Evolutionary conservation across 306 rosid species (phyloP), one percentile per base, ranked within the genome.

Genomic region (Hylodesmum podocarpum): DNA sequence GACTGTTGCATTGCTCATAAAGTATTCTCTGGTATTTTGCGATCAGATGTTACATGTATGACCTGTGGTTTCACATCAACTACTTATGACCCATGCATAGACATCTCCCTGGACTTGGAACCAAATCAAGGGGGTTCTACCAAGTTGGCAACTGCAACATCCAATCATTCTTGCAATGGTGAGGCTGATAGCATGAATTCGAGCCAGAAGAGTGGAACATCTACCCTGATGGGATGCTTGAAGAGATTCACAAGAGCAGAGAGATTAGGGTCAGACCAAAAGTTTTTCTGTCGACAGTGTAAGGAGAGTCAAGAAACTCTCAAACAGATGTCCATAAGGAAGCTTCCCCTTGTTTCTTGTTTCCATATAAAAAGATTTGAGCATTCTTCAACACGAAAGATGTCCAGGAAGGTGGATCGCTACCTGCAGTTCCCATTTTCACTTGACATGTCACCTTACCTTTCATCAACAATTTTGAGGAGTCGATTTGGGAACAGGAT

Each of bases 41-140:
- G 97, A 41, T 89, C 98, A 22, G 97, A 94, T 88, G 98, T 89
- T 58, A 94, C 88, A 88, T 94, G 98, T 61, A 91, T 89, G 97
- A 94, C 94, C 14, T 94, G 97, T 59, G 98, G 98, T 82, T 94
- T 89, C 82, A 94, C 98, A 53, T 94, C 97, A 9, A 94, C 98
- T 46, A 94, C 98, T n/a, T 89, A 87, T 83, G 98, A 93, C 55
- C 98, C 98, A 31, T 94, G 97, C 33, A 89, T 94, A 28, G 98
- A 94, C 84, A 87, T 89, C 85, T 94, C 98, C 39, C 84, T 91
- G 73, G 96, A 94, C 80, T 82, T 94, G 81, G 98, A 94, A 77
- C 97, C 97, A 11, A 86, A 80, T 80, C 90, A 82, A 34, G 90
- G 85, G 66, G 86, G 87, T 61, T 84, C 96, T 81, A 72, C 87